Conservation (phyloP, 2,329 filamentous ascomycete species). For the Trichoderma lentiforme region DNA sequence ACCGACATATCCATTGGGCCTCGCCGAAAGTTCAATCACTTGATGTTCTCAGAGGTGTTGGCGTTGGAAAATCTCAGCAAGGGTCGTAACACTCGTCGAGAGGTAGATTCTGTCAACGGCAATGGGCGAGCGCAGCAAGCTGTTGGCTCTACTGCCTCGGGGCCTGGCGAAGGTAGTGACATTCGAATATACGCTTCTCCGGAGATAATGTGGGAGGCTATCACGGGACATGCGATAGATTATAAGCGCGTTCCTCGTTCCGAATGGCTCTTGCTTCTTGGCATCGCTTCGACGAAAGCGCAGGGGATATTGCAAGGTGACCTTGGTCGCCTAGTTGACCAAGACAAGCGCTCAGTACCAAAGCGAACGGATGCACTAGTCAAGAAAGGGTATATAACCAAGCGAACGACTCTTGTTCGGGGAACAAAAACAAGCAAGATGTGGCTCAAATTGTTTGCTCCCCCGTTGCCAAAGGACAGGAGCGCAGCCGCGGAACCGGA, state of each 20-base stretch:
- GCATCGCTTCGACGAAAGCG: constrained; percentile 52
- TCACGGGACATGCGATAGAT: constrained; percentile 58
- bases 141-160: neutral
- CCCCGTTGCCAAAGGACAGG: constrained; percentile 38
- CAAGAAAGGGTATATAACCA: constrained; percentile 60
- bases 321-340: constrained; percentile 53
- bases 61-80: neutral
- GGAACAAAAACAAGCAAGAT: constrained; percentile 62
- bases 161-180: neutral
- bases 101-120: no score
- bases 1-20: constrained; percentile 36
- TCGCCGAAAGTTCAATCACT: constrained; percentile 31
- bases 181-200: constrained; percentile 48
- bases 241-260: constrained; percentile 55
- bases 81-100: neutral
- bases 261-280: constrained; percentile 57
- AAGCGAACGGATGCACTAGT: constrained; percentile 58
- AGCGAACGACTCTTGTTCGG: constrained; percentile 56
- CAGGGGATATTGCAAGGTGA: constrained; percentile 60
- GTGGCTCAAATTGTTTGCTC: constrained; percentile 57
- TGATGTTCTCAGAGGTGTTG: constrained; percentile 33
- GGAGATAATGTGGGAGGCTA: constrained; percentile 56
- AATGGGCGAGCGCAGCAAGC: neutral
- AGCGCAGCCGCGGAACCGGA: constrained; percentile 26
- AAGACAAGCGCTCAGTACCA: constrained; percentile 62